Conservation (phyloP, 2,329 filamentous ascomycete genomes). For the Camptophora hylomeconis region DNA sequence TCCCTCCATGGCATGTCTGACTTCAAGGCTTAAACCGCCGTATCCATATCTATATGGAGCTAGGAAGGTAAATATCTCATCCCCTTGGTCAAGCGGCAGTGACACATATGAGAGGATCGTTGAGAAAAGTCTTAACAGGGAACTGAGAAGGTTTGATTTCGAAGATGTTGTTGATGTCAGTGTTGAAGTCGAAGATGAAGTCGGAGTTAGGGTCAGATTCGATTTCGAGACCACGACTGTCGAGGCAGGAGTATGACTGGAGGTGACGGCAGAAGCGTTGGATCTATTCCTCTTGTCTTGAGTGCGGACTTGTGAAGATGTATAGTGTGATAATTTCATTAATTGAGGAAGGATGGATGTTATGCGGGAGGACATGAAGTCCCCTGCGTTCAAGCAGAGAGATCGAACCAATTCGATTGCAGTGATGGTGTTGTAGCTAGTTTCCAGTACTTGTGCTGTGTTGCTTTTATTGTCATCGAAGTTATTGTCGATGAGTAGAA, state of each 20-base stretch:
- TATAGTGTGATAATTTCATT: constrained; percentile 17
- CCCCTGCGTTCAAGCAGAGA: constrained; percentile 60
- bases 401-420: constrained; percentile 55
- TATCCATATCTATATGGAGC: constrained; percentile 5
- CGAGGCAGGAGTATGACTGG: too few relatives aligned
- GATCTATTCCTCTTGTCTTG: background rate
- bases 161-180: constrained; percentile 1
- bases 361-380: constrained; percentile 68
- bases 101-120: constrained; percentile 27
- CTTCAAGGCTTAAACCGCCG: constrained; percentile 1
- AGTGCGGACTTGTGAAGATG: background rate
- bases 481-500: constrained; percentile 41
- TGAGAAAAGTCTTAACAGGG: constrained; percentile 22
- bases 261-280: background rate
- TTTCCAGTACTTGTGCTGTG: constrained; percentile 18
- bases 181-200: background rate
- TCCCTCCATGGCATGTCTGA: constrained; percentile 8
- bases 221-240: too few relatives aligned
- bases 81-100: constrained; percentile 26
- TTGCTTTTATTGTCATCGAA: too few relatives aligned
- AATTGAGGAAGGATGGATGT: constrained; percentile 49
- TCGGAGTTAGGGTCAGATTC: background rate
- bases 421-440: constrained; percentile 46
- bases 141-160: constrained; percentile 8
- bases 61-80: constrained; percentile 28